Percentiles rank a stretch among this genome's conserved stretches.
These are phyloP conservation scores for Verticillium nonalfalfae DNA, from an alignment of 2,329 filamentous ascomycete species.

Conservation along the genomic window DNA sequence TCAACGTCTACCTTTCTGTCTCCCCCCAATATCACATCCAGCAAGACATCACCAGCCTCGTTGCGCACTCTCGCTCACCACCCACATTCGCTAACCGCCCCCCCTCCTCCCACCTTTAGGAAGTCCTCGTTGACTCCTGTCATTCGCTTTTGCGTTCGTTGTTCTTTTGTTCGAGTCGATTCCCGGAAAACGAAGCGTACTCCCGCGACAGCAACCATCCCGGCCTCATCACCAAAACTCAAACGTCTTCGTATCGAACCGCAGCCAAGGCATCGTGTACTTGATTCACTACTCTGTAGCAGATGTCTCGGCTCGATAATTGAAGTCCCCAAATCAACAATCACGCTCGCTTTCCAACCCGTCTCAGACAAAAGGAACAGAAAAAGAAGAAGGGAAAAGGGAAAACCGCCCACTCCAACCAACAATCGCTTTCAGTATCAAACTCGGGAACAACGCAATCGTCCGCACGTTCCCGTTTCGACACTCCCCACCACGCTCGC, in stretches of 20 bases:
- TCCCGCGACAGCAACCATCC: neutral
- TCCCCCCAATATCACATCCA: conserved; percentile 19
- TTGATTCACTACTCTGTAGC: neutral
- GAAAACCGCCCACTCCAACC: conserved; percentile 11
- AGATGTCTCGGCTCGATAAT: neutral
- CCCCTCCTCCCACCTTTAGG: conserved; percentile 38
- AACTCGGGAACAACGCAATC: neutral
- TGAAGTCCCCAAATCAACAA: conserved; percentile 7
- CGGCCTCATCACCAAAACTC: conserved; percentile 1
- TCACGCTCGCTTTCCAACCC: conserved; percentile 21
- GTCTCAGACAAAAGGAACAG: conserved; percentile 4
- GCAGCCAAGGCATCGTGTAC: neutral
- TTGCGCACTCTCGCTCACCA: conserved; percentile 4
- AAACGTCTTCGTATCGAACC: conserved; percentile 1
- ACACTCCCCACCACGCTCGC: conserved; percentile 9
- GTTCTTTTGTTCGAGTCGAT: conserved; percentile 24
- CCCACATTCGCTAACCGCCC: conserved; percentile 20
- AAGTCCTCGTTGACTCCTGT: conserved; percentile 71
- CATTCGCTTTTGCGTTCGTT: conserved; percentile 59
- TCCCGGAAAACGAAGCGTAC: neutral
- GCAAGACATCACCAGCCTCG: conserved; percentile 11
- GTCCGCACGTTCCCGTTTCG: neutral
- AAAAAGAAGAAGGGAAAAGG: conserved; percentile 13
- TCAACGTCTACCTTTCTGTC: conserved; percentile 24
- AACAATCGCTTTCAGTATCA: conserved; percentile 32